These are phyloP conservation scores for Graphiopsis chlorocephala DNA, from an alignment of 2,329 filamentous ascomycete genomes.

Conservation along the genomic window DNA sequence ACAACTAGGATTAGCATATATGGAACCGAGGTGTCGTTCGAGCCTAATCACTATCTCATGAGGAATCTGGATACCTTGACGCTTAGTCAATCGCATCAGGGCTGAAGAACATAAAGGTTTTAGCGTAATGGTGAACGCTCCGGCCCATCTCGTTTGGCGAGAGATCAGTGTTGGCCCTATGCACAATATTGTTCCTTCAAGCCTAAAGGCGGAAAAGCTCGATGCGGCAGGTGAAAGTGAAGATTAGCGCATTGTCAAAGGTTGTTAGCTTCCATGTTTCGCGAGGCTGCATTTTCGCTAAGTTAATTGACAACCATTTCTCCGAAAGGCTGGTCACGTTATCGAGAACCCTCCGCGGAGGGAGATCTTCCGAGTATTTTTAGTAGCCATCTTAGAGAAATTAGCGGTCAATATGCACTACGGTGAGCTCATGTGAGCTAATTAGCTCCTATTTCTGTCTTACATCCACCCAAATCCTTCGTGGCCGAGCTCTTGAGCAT, in stretches of 20 bases:
- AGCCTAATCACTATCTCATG: background rate
- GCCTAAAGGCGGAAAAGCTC: background rate
- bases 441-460: constrained; percentile 13
- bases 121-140: background rate
- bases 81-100: background rate
- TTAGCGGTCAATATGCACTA: constrained; percentile 9
- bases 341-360: background rate
- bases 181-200: background rate
- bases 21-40: background rate
- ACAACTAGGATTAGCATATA: background rate
- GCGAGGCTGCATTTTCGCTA: background rate
- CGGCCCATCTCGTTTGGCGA: background rate
- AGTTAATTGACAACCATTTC: background rate
- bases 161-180: background rate
- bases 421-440: background rate
- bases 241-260: background rate
- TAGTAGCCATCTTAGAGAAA: constrained; percentile 1
- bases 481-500: background rate
- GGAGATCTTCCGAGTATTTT: constrained; percentile 3
- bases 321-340: background rate
- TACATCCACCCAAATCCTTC: background rate
- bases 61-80: background rate
- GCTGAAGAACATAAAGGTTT: background rate
- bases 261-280: background rate
- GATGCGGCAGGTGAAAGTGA: background rate